These are phyloP conservation scores for Debaryomycetaceae sp. DNA, from an alignment of 1,139 yeast species.

Conservation along the genomic window DNA sequence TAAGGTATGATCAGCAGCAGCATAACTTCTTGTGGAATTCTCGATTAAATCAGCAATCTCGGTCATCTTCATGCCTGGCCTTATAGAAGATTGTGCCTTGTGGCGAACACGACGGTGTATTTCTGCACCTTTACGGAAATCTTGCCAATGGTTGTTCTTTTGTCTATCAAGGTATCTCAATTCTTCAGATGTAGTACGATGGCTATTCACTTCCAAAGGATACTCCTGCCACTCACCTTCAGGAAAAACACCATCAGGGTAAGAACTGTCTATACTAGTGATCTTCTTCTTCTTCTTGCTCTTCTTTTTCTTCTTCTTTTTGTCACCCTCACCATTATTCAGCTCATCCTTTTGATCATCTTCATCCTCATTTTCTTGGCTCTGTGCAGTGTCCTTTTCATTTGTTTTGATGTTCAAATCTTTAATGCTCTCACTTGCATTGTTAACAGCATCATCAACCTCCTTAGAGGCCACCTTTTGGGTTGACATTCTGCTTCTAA, in stretches of 20 bases:
- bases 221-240: slow-evolving; percentile 86
- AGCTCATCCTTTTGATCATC: slow-evolving; percentile 2
- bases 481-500: not conserved
- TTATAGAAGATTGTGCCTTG: slow-evolving; percentile 67
- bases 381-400: slow-evolving; percentile 1
- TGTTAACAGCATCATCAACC: not conserved
- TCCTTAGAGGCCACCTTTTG: not conserved
- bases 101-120: slow-evolving; percentile 88
- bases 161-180: slow-evolving; percentile 75
- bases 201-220: slow-evolving; percentile 65
- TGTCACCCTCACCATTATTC: slow-evolving; percentile 23
- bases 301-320: slow-evolving; percentile 48
- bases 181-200: slow-evolving; percentile 84
- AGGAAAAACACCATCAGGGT: slow-evolving; percentile 75
- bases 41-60: slow-evolving; percentile 91
- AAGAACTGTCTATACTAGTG: slow-evolving; percentile 63
- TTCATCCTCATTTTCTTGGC: slow-evolving; percentile 4
- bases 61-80: slow-evolving; percentile 90
- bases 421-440: not conserved
- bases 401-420: not conserved
- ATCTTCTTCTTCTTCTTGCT: slow-evolving; percentile 41
- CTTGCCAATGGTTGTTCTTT: slow-evolving; percentile 67
- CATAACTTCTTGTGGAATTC: slow-evolving; percentile 71
- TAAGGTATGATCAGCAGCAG: slow-evolving; percentile 62
- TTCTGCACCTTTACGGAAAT: slow-evolving; percentile 93